A percentile compares a stretch with the other conserved stretches of the same genome.
Conservation (phyloP, 768 basidiomycete genomes). For the Termitomyces eurrhizus region DNA sequence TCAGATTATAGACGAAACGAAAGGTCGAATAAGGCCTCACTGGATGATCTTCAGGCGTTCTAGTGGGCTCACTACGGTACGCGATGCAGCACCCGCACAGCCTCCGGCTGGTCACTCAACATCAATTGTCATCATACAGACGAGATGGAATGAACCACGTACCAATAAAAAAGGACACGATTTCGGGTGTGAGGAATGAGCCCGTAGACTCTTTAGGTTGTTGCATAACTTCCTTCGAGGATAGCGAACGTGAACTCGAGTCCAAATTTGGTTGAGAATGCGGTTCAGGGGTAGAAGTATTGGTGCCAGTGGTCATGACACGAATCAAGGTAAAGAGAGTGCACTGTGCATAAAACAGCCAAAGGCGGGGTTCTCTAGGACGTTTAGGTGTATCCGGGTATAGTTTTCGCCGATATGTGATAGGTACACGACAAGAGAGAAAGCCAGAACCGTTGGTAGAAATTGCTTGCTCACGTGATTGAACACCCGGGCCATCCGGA, state of each 20-base stretch:
- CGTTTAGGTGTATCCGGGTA: conserved; percentile 13
- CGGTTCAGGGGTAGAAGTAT: conserved; percentile 5
- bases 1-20: conserved; percentile 5
- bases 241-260: neutral
- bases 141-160: conserved; percentile 9
- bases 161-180: conserved; percentile 44
- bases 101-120: conserved; percentile 39
- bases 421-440: conserved; percentile 4
- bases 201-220: conserved; percentile 10
- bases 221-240: neutral
- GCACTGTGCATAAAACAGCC: conserved; percentile 14
- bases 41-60: conserved; percentile 96
- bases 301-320: conserved; percentile 13
- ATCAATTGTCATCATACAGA: conserved; percentile 9
- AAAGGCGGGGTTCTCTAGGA: conserved; percentile 6
- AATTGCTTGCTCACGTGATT: conserved; percentile 4
- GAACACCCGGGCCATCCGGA: neutral
- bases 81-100: conserved; percentile 63
- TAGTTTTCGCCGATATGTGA: conserved; percentile 10
- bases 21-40: conserved; percentile 41
- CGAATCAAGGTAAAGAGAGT: conserved; percentile 6
- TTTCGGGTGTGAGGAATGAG: conserved; percentile 32
- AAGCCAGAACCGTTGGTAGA: neutral
- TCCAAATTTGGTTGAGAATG: conserved; percentile 7
- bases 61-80: conserved; percentile 90